phyloP scores from a whole-genome alignment of 108 stramenopile species.

The Nannochloropsis gaditana region DNA sequence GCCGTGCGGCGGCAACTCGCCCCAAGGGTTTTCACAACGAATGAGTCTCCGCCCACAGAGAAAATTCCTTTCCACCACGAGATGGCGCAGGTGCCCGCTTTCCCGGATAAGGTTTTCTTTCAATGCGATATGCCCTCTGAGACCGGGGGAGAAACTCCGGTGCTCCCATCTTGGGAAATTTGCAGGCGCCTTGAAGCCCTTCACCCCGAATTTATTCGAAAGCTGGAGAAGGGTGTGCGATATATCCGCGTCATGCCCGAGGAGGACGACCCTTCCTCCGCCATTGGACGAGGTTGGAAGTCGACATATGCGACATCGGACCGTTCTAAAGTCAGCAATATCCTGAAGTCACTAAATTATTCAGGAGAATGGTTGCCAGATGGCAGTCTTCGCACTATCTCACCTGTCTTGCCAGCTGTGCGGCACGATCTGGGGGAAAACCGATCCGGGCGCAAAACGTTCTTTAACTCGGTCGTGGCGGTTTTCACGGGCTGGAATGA shows the following conservation, averaged over 20 bases:
- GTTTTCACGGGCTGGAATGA: slow-evolving; percentile 73
- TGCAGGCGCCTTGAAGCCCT: slow-evolving; percentile 59
- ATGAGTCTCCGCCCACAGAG: slow-evolving; percentile 67
- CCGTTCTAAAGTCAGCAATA: slow-evolving; percentile 56
- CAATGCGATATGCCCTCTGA: slow-evolving; percentile 65
- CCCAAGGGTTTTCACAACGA: slow-evolving; percentile 65
- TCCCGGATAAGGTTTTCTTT: slow-evolving; percentile 68
- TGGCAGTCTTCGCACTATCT: slow-evolving; percentile 60
- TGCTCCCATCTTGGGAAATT: slow-evolving; percentile 66
- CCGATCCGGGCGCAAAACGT: slow-evolving; percentile 26
- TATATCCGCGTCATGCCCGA: slow-evolving; percentile 68
- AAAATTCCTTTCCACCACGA: slow-evolving; percentile 78
- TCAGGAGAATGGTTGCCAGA: slow-evolving; percentile 65
- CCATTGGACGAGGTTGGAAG: slow-evolving; percentile 71
- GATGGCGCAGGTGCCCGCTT: slow-evolving; percentile 64
- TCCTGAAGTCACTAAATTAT: slow-evolving; percentile 59
- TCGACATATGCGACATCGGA: slow-evolving; percentile 60
- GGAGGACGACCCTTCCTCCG: slow-evolving; percentile 64
- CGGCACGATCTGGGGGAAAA: slow-evolving; percentile 25
- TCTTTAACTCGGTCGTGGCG: slow-evolving; percentile 62
- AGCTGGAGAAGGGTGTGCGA: slow-evolving; percentile 59
- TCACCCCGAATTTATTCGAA: slow-evolving; percentile 60
- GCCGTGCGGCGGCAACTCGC: slow-evolving; percentile 65
- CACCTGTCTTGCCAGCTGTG: slow-evolving; percentile 64
- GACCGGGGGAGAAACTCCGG: slow-evolving; percentile 69